Evolutionary conservation across 2,329 filamentous ascomycete genomes (phyloP).

Genomic region (Colletotrichum endophyticum): DNA sequence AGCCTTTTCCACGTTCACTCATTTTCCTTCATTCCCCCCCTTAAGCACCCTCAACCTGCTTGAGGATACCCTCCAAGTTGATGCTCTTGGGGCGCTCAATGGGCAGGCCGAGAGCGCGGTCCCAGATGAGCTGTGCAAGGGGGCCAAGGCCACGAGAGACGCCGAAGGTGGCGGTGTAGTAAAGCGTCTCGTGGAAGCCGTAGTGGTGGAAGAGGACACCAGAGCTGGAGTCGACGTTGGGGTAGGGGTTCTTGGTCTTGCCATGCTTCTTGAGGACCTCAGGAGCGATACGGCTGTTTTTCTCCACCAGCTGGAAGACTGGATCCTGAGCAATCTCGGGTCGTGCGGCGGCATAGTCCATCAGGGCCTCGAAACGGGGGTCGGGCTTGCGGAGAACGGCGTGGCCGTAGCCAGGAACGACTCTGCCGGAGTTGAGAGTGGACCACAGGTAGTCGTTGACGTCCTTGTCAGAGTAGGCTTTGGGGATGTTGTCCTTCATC

Average conservation of each 20-base stretch:
- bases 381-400: slow-evolving; percentile 96
- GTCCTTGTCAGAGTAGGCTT: slow-evolving; percentile 77
- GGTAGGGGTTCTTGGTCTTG: slow-evolving; percentile 98
- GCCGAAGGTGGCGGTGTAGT: slow-evolving; percentile 82
- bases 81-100: slow-evolving; percentile 99
- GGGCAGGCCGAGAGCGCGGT: slow-evolving; percentile 88
- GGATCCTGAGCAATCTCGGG: slow-evolving; percentile 87
- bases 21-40: not conserved
- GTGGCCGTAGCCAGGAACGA: slow-evolving; percentile 94
- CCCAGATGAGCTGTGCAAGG: slow-evolving; percentile 94
- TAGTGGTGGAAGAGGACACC: slow-evolving; percentile 98
- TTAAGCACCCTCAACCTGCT: slow-evolving; percentile 60
- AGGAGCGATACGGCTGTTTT: slow-evolving; percentile 91
- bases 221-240: slow-evolving; percentile 93
- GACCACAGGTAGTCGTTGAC: slow-evolving; percentile 91
- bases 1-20: not conserved
- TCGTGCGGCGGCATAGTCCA: slow-evolving; percentile 89
- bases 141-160: slow-evolving; percentile 80
- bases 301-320: slow-evolving; percentile 91
- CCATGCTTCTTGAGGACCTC: slow-evolving; percentile 91
- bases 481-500: slow-evolving; percentile 89
- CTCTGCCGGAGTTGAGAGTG: slow-evolving; percentile 90
- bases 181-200: slow-evolving; percentile 94
- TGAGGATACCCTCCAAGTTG: slow-evolving; percentile 84
- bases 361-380: slow-evolving; percentile 93